Conservation (phyloP, 768 basidiomycete species). For the Crepidotus variabilis region DNA sequence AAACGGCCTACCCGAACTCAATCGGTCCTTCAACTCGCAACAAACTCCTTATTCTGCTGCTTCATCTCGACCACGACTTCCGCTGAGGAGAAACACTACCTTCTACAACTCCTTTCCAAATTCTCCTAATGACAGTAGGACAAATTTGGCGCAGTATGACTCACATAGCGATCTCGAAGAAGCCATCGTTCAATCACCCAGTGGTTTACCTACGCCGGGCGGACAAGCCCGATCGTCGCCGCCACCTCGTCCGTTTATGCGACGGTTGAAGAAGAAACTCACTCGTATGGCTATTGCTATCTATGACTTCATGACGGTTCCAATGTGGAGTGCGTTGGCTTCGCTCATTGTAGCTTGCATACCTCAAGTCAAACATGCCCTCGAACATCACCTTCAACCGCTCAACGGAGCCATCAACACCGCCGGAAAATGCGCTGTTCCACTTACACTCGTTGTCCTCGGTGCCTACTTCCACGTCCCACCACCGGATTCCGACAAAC, state of each 20-base stretch:
- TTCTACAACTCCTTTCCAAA: slow-evolving; percentile 70
- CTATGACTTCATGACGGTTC: slow-evolving; percentile 83
- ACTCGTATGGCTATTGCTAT: slow-evolving; percentile 32
- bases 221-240: slow-evolving; percentile 5
- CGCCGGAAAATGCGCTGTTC: slow-evolving; percentile 79
- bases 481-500: slow-evolving; percentile 16
- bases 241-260: background rate
- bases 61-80: slow-evolving; percentile 11
- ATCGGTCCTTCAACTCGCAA: background rate
- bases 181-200: slow-evolving; percentile 1
- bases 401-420: slow-evolving; percentile 63
- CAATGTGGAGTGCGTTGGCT: slow-evolving; percentile 74
- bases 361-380: slow-evolving; percentile 66
- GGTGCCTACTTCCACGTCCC: slow-evolving; percentile 85
- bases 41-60: background rate
- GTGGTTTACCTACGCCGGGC: slow-evolving; percentile 5
- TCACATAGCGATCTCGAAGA: slow-evolving; percentile 11
- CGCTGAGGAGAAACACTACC: slow-evolving; percentile 28
- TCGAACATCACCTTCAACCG: slow-evolving; percentile 61
- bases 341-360: slow-evolving; percentile 78
- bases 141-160: slow-evolving; percentile 28
- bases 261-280: slow-evolving; percentile 16
- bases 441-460: slow-evolving; percentile 85
- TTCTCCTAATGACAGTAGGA: slow-evolving; percentile 40
- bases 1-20: slow-evolving; percentile 4